A percentile compares a stretch with the other conserved stretches of the same genome.
Conservation (phyloP, 2,329 filamentous ascomycete species). For the Botrytis porri region DNA sequence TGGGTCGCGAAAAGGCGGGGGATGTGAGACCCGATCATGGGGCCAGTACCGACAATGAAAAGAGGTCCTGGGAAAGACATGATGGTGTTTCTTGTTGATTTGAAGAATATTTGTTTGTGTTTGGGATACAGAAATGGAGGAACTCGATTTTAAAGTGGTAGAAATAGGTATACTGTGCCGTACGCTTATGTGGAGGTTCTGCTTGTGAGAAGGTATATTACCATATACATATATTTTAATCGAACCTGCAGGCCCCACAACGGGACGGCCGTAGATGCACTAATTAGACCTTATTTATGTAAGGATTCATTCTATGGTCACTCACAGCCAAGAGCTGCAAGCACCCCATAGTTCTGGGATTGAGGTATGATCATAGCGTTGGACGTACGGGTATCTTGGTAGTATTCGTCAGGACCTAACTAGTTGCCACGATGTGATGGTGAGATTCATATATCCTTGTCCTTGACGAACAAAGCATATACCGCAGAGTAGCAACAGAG, state of each 20-base stretch:
- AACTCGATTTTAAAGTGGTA: neutral
- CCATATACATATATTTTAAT: neutral
- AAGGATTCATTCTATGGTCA: neutral
- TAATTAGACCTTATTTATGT: neutral
- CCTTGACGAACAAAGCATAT: neutral
- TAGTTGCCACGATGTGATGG: neutral
- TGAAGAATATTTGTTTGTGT: neutral
- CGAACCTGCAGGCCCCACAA: neutral
- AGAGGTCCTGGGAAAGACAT: constrained; percentile 18
- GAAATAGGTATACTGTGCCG: neutral
- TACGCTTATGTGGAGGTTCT: neutral
- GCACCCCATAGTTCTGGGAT: neutral
- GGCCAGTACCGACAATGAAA: constrained; percentile 16
- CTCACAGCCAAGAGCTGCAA: neutral
- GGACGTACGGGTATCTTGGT: neutral
- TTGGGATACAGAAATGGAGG: neutral
- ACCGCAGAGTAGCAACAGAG: no score
- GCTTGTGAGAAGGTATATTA: neutral
- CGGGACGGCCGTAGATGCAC: neutral
- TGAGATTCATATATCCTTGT: neutral
- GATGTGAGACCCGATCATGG: constrained; percentile 18
- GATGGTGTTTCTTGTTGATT: neutral
- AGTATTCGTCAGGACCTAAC: neutral
- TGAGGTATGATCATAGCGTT: neutral
- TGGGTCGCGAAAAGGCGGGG: constrained; percentile 11